phyloP scores from a whole-genome alignment of 331 rosid species.

The Dryas integrifolia region DNA sequence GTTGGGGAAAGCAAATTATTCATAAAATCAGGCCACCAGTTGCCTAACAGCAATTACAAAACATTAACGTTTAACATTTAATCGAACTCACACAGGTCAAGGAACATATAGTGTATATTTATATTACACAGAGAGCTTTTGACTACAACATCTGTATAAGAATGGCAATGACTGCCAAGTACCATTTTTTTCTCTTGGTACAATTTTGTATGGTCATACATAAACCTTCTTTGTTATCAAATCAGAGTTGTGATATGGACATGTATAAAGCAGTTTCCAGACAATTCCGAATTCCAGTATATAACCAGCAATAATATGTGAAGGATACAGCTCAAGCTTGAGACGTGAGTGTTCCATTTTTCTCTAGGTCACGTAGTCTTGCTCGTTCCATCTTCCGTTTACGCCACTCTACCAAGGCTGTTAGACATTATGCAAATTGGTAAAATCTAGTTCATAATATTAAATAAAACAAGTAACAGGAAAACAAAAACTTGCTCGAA shows the following conservation, averaged over 20 bases:
- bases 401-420: slow-evolving; percentile 99
- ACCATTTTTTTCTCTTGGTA: not conserved
- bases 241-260: slow-evolving; percentile 12
- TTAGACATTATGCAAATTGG: slow-evolving; percentile 16
- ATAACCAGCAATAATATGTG: not conserved
- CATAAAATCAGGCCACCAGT: not conserved
- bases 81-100: slow-evolving; percentile 7
- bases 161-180: not conserved
- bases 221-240: not conserved
- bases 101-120: not conserved
- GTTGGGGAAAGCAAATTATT: not conserved
- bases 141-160: not conserved
- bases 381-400: slow-evolving; percentile 97
- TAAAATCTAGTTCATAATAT: slow-evolving; percentile 5
- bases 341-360: slow-evolving; percentile 66
- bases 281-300: not conserved
- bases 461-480: not conserved
- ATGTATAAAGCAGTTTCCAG: slow-evolving; percentile 9
- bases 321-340: slow-evolving; percentile 36
- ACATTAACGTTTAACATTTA: not conserved
- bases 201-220: not conserved
- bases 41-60: not conserved
- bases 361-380: slow-evolving; percentile 69
- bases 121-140: not conserved
- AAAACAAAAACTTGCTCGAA: not conserved